These are phyloP conservation scores for Amoeboaphelidium protococcarum DNA, from an alignment of 371 early-diverging fungal species.

Conservation along the genomic window DNA sequence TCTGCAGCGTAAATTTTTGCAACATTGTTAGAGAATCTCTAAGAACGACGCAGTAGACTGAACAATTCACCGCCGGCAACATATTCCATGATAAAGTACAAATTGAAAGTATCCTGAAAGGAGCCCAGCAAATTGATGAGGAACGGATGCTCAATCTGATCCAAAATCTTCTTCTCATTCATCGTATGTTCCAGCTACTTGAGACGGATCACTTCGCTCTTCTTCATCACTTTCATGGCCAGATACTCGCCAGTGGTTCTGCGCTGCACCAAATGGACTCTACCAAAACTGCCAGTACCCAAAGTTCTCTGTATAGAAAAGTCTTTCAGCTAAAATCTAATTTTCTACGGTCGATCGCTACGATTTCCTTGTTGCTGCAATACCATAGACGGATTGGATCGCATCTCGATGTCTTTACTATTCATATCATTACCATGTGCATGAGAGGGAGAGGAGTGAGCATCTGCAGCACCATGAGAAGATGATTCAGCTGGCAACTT, in stretches of 20 bases:
- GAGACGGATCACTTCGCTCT: not conserved
- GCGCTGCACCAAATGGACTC: slow-evolving; percentile 1
- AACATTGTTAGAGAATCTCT: slow-evolving; percentile 62
- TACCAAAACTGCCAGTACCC: slow-evolving; percentile 3
- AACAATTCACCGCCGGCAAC: slow-evolving; percentile 19
- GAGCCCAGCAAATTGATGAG: slow-evolving; percentile 6
- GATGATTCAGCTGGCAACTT: too few relatives aligned
- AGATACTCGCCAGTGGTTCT: not conserved
- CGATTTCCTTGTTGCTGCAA: too few relatives aligned
- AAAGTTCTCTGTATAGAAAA: slow-evolving; percentile 1
- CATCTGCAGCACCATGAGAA: too few relatives aligned
- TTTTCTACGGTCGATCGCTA: too few relatives aligned
- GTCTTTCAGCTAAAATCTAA: not conserved
- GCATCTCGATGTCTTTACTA: too few relatives aligned
- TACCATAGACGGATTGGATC: too few relatives aligned
- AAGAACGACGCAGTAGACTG: slow-evolving; percentile 8
- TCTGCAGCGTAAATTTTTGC: slow-evolving; percentile 71
- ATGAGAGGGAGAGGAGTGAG: too few relatives aligned
- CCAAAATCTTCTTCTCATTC: slow-evolving; percentile 11
- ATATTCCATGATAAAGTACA: slow-evolving; percentile 16
- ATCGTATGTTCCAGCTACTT: slow-evolving; percentile 8
- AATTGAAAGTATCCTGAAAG: slow-evolving; percentile 7
- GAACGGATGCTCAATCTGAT: slow-evolving; percentile 7
- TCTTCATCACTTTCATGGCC: slow-evolving; percentile 2
- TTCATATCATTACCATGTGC: too few relatives aligned